Evolutionary conservation across 2,329 filamentous ascomycete genomes (phyloP).

Genomic region (Trichoderma atrobrunneum): DNA sequence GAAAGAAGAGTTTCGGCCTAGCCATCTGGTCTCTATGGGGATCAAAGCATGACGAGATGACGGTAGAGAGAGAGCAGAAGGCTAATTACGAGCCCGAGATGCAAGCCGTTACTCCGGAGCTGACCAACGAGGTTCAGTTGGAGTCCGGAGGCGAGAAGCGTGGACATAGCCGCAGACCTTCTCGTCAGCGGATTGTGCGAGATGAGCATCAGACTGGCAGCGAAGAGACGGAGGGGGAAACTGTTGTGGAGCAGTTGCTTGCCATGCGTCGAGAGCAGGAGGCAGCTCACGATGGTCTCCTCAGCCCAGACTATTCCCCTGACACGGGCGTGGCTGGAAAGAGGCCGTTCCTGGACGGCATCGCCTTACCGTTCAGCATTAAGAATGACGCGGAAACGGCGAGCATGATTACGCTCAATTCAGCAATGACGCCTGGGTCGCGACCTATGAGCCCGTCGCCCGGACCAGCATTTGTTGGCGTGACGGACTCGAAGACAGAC

Average conservation of each 20-base stretch:
- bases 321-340: conserved; percentile 56
- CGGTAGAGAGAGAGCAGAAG: conserved; percentile 58
- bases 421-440: conserved; percentile 34
- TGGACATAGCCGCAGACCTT: conserved; percentile 37
- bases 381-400: conserved; percentile 62
- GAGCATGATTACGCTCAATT: conserved; percentile 66
- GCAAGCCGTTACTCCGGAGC: conserved; percentile 35
- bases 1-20: conserved; percentile 69
- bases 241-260: conserved; percentile 43
- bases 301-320: conserved; percentile 43
- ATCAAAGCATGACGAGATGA: conserved; percentile 80
- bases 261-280: conserved; percentile 41
- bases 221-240: conserved; percentile 36
- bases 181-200: conserved; percentile 45
- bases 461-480: background rate
- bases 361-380: conserved; percentile 71
- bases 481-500: background rate
- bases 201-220: conserved; percentile 50
- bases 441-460: conserved; percentile 34
- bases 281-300: conserved; percentile 40
- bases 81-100: conserved; percentile 40
- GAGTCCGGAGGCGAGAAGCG: conserved; percentile 39
- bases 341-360: conserved; percentile 63
- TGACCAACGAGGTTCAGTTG: conserved; percentile 44
- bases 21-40: conserved; percentile 85